phyloP scores from a whole-genome alignment of 805 yeast genomes.

The Candida caryicola region DNA sequence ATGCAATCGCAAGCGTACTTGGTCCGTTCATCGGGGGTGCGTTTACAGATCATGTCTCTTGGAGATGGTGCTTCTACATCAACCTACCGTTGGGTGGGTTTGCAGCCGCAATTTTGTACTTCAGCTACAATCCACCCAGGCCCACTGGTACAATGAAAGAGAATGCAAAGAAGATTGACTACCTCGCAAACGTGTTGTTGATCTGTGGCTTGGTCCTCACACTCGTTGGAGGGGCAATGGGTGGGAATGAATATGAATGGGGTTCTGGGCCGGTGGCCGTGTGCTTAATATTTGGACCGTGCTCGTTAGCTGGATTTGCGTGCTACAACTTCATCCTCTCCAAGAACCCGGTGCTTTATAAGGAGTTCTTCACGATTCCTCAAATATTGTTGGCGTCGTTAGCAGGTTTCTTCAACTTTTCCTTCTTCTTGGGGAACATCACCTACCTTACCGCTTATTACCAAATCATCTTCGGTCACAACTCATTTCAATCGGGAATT shows the following conservation, averaged over 20 bases:
- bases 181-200: constrained; percentile 17
- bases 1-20: constrained; percentile 18
- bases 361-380: constrained; percentile 12
- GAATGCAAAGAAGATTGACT: constrained; percentile 17
- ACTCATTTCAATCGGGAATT: constrained; percentile 13
- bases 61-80: constrained; percentile 27
- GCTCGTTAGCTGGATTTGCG: constrained; percentile 11
- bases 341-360: constrained; percentile 14
- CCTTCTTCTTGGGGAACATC: constrained; percentile 6
- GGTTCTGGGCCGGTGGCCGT: constrained; percentile 16
- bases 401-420: constrained; percentile 15
- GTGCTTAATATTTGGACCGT: constrained; percentile 16
- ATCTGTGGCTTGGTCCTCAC: constrained; percentile 16
- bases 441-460: constrained; percentile 14
- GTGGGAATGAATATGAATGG: constrained; percentile 21
- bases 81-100: constrained; percentile 23
- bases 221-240: constrained; percentile 19
- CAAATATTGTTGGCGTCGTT: constrained; percentile 16
- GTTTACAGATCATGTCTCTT: constrained; percentile 18
- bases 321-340: constrained; percentile 16
- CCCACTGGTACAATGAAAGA: constrained; percentile 13
- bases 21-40: constrained; percentile 28
- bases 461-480: constrained; percentile 11
- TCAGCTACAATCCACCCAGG: constrained; percentile 21
- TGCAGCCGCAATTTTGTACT: constrained; percentile 14